Evolutionary conservation across 2,329 filamentous ascomycete genomes (phyloP).

Genomic region (Penicillium janthinellum): DNA sequence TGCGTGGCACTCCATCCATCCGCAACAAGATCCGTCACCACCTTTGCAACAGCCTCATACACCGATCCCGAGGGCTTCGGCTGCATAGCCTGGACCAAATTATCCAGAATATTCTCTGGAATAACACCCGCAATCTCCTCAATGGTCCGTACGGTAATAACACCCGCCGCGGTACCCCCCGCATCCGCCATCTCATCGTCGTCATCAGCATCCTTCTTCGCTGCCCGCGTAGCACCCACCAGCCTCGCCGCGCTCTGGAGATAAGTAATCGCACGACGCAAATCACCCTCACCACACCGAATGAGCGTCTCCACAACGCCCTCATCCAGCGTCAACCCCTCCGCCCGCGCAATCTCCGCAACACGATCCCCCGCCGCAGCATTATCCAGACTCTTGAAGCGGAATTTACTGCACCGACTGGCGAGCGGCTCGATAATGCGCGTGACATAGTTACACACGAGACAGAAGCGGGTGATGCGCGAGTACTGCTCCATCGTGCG

Average conservation of each 20-base stretch:
- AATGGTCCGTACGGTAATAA: slow-evolving; percentile 75
- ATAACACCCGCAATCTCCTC: slow-evolving; percentile 98
- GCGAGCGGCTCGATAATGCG: slow-evolving; percentile 96
- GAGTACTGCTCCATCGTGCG: slow-evolving; percentile 98
- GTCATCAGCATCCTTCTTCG: slow-evolving; percentile 51
- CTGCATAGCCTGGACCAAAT: slow-evolving; percentile 73
- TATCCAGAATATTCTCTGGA: slow-evolving; percentile 70
- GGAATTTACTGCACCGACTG: slow-evolving; percentile 90
- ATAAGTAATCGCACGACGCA: slow-evolving; percentile 95
- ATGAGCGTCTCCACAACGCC: slow-evolving; percentile 84
- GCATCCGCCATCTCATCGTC: slow-evolving; percentile 65
- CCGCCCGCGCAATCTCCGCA: slow-evolving; percentile 76
- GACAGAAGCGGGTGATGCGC: slow-evolving; percentile 93
- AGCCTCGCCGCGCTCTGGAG: slow-evolving; percentile 90
- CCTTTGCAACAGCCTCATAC: slow-evolving; percentile 74
- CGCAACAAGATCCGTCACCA: slow-evolving; percentile 87
- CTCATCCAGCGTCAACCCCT: slow-evolving; percentile 73
- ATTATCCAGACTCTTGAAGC: slow-evolving; percentile 94
- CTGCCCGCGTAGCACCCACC: slow-evolving; percentile 63
- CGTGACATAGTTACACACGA: slow-evolving; percentile 98
- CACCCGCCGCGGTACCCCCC: slow-evolving; percentile 49
- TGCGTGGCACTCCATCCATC: slow-evolving; percentile 97
- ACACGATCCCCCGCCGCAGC: slow-evolving; percentile 78
- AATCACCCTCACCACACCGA: slow-evolving; percentile 85
- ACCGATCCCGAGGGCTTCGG: slow-evolving; percentile 64